Conservation (phyloP, 2,329 filamentous ascomycete species). For the Hirsutella thompsonii region DNA sequence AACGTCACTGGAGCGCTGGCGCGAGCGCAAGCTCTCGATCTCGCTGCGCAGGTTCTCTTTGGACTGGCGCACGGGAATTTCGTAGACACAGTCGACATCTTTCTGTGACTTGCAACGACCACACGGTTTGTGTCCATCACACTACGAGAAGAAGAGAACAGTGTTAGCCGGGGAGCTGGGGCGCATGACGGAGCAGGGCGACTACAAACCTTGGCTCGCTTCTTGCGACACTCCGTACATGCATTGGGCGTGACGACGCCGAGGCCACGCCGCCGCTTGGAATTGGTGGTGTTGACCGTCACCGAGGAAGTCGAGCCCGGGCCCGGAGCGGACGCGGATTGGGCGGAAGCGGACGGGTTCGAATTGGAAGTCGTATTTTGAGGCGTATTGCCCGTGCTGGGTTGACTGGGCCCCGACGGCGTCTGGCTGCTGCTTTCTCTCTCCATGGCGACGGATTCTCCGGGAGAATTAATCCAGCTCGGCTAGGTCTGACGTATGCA, state of each 20-base stretch:
- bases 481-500: not conserved
- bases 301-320: constrained; percentile 7
- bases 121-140: constrained; percentile 45
- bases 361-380: constrained; percentile 14
- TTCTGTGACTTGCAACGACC: constrained; percentile 41
- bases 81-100: constrained; percentile 45
- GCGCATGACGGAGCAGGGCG: no score
- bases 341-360: constrained; percentile 6
- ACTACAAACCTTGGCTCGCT: constrained; percentile 42
- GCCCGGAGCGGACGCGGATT: constrained; percentile 5
- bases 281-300: constrained; percentile 12
- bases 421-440: constrained; percentile 15
- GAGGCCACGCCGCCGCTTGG: constrained; percentile 40
- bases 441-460: constrained; percentile 13
- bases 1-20: constrained; percentile 40
- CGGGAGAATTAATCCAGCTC: not conserved
- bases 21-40: constrained; percentile 41
- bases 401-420: constrained; percentile 15
- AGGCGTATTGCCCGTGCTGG: constrained; percentile 20
- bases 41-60: constrained; percentile 49
- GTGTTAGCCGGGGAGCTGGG: constrained; percentile 1
- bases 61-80: constrained; percentile 48
- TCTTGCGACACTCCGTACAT: constrained; percentile 49
- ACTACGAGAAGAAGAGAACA: constrained; percentile 22
- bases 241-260: constrained; percentile 47